Percentiles rank a stretch among this genome's conserved stretches.
Conservation (phyloP, 164 flowering plant genomes). For the Berberis vulgaris region DNA sequence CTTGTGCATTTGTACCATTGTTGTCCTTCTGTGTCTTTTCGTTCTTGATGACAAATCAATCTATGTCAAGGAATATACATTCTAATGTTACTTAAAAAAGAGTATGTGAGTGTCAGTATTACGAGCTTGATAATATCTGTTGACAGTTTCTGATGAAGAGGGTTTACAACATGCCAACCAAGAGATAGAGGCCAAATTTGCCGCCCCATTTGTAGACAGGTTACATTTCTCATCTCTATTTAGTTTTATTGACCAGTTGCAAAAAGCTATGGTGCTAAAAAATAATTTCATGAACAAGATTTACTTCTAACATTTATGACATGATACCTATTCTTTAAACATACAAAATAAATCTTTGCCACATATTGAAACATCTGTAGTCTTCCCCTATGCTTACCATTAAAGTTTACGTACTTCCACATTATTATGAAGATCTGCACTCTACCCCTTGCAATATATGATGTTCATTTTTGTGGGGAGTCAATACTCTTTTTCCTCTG, state of each 20-base stretch:
- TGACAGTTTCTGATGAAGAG: slow-evolving; percentile 89
- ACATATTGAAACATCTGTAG: too few species aligned
- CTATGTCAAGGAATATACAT: neutral
- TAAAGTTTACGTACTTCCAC: too few species aligned
- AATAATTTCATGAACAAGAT: too few species aligned
- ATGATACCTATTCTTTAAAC: too few species aligned
- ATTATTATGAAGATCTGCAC: too few species aligned
- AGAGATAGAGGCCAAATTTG: slow-evolving; percentile 70
- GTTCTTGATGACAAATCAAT: neutral
- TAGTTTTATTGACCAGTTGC: neutral
- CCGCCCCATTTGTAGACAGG: slow-evolving; percentile 62
- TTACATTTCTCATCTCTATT: slow-evolving; percentile 9
- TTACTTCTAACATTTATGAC: too few species aligned
- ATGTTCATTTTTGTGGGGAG: too few species aligned
- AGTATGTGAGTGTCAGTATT: slow-evolving; percentile 15
- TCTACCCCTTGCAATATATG: too few species aligned
- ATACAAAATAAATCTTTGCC: too few species aligned
- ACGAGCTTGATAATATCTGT: slow-evolving; percentile 24
- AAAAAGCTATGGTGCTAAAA: neutral
- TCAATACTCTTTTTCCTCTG: too few species aligned
- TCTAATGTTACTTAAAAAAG: neutral
- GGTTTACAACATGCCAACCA: slow-evolving; percentile 81
- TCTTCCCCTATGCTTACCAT: too few species aligned
- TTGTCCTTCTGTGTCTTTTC: slow-evolving; percentile 5
- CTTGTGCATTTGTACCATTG: slow-evolving; percentile 6